These are phyloP conservation scores for Colletotrichum viniferum DNA, from an alignment of 2,329 filamentous ascomycete genomes.

Conservation along the genomic window DNA sequence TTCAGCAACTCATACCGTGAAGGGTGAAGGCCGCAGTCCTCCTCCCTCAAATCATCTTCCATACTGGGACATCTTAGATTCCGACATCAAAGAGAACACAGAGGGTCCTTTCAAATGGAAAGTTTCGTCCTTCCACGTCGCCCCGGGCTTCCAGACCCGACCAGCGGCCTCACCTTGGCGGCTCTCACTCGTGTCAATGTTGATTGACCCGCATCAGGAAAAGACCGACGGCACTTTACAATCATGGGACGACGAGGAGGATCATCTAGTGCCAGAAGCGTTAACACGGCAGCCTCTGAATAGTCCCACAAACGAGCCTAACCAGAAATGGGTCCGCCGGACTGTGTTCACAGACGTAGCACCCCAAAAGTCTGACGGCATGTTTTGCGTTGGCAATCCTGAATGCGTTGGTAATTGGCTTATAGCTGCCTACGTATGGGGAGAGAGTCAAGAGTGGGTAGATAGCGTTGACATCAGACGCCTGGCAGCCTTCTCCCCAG, in stretches of 20 bases:
- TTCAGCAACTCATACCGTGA: not conserved
- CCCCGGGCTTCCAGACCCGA: not conserved
- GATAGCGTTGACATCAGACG: not conserved
- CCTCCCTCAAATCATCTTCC: not conserved
- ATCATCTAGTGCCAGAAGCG: not conserved
- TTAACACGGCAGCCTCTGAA: not conserved
- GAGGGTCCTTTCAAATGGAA: not conserved
- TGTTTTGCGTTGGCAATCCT: rapidly evolving
- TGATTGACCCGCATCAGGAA: not conserved
- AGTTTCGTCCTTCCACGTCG: not conserved
- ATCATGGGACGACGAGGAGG: not conserved
- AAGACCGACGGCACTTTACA: not conserved
- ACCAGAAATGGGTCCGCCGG: not conserved
- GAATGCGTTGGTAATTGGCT: not conserved
- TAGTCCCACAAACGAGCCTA: rapidly evolving
- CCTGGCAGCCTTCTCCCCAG: not conserved
- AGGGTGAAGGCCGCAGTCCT: not conserved
- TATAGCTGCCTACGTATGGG: not conserved
- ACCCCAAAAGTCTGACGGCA: rapidly evolving
- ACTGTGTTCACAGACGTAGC: not conserved
- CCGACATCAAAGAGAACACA: not conserved
- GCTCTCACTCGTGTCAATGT: not conserved
- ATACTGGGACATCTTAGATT: not conserved
- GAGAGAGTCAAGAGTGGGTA: not conserved
- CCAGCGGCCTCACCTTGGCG: not conserved